Evolutionary conservation across 2,329 filamentous ascomycete species (phyloP), one percentile per base, ranked within the genome.

Genomic region (Colletotrichum graminicola): DNA sequence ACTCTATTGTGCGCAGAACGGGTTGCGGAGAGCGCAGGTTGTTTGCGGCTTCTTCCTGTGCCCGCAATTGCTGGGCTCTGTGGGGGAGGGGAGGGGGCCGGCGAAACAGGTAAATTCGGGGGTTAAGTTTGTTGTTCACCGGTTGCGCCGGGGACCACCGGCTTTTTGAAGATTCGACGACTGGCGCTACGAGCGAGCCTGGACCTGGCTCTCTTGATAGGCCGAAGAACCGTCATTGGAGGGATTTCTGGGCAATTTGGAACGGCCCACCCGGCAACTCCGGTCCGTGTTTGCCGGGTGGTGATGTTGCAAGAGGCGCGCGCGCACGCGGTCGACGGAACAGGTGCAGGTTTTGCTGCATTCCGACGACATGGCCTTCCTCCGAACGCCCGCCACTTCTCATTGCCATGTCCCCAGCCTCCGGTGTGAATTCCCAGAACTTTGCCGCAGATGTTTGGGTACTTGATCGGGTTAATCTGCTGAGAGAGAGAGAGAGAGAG

Each of bases 61-160:
- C 26, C 52, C 52, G 18, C 18, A 36, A 55, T 21, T 55, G 32
- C 29, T 55, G 29, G 18, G 52, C 32, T 47, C 59, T 65, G 52
- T 47, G 21, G 3, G 45, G 8, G 43, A 3, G 43, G 21, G 14
- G 52, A 34, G 32, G 47, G 21, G 32, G 26, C 64, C 69, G 59
- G 68, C 36, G 51, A 67, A 70, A 60, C 29, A 55, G 56, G 51
- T 71, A 57, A 57, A 57, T 60, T 55, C 43, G 59, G 69, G 69
- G 12, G 32, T 7, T 52, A 65, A 57, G 29, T 51, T 47, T 47
- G 12, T 14, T 51, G 34, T 54, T 72, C 63, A 51, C 73, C 74
- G 65, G 73, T 62, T 67, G 45, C 45, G 60, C 73, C 62, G 61
- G 71, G 61, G 63, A 41, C 71, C 67, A 32, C 73, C 71, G 59